These are phyloP conservation scores for Centaurea solstitialis DNA, from an alignment of 129 eudicot species.

Conservation along the genomic window DNA sequence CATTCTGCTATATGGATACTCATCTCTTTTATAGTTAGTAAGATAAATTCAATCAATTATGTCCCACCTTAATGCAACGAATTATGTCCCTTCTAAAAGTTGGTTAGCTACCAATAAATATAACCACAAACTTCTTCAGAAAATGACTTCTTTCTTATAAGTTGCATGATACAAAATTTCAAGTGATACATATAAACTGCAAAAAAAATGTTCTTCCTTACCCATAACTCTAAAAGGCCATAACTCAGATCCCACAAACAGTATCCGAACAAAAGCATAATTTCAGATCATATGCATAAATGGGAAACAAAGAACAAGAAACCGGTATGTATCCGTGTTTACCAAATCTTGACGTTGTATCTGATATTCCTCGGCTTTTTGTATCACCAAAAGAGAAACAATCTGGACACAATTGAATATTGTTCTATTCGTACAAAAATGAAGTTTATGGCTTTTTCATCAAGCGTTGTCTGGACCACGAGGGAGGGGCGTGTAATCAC, in stretches of 20 bases:
- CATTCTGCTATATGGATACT: too few relatives aligned
- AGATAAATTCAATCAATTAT: neutral
- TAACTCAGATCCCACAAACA: neutral
- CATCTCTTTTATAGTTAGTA: too few relatives aligned
- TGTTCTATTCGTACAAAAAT: neutral
- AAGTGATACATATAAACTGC: neutral
- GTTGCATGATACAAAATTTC: neutral
- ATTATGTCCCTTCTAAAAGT: neutral
- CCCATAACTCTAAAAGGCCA: neutral
- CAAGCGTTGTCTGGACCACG: slow-evolving; percentile 36
- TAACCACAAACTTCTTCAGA: neutral
- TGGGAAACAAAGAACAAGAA: neutral
- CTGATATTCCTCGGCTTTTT: neutral
- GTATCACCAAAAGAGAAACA: neutral
- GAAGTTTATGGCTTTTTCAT: slow-evolving; percentile 11
- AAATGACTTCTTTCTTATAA: neutral
- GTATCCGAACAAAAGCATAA: neutral
- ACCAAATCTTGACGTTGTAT: neutral
- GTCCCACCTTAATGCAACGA: too few relatives aligned
- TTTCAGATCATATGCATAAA: neutral
- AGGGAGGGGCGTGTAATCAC: slow-evolving; percentile 52
- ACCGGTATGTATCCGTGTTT: neutral
- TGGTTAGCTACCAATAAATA: neutral
- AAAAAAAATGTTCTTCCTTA: neutral
- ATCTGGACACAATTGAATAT: neutral